A percentile compares a stretch with the other conserved stretches of the same genome.
These are phyloP conservation scores for Kodamaea alishanica DNA, from an alignment of 1,139 yeast species.

Conservation along the genomic window DNA sequence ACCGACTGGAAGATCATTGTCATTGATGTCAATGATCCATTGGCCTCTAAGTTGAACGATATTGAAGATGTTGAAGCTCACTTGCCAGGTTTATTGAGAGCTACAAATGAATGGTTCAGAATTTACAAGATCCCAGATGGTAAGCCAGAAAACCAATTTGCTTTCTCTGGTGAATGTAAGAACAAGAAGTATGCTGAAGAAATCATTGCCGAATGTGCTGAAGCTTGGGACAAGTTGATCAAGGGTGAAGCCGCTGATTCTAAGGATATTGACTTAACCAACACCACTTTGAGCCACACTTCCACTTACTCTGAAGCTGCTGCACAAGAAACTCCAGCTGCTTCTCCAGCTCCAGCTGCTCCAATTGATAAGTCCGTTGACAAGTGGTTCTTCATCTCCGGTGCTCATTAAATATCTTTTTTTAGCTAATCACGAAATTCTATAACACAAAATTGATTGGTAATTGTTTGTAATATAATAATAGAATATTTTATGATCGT, in stretches of 20 bases:
- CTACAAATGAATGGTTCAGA: constrained; percentile 91
- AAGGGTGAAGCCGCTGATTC: constrained; percentile 48
- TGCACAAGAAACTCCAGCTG: constrained; percentile 59
- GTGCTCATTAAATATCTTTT: constrained; percentile 48
- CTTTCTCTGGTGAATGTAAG: constrained; percentile 77
- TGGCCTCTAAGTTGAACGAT: constrained; percentile 70
- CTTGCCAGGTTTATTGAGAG: constrained; percentile 82
- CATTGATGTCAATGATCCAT: constrained; percentile 77
- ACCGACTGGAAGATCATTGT: constrained; percentile 96
- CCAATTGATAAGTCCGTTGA: constrained; percentile 95
- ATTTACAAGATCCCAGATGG: constrained; percentile 94
- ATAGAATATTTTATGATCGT: too few species aligned
- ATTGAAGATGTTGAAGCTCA: constrained; percentile 76
- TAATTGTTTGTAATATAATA: too few species aligned
- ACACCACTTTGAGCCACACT: constrained; percentile 67
- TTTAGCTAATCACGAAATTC: too few species aligned
- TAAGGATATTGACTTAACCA: constrained; percentile 46
- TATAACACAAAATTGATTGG: too few species aligned
- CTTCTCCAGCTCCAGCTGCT: constrained; percentile 72
- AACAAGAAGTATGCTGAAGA: constrained; percentile 67
- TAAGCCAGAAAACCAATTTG: constrained; percentile 82
- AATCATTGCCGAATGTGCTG: constrained; percentile 69
- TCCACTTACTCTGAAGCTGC: constrained; percentile 49
- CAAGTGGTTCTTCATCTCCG: constrained; percentile 99
- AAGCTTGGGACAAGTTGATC: constrained; percentile 73